These are phyloP conservation scores for Phtheirospermum japonicum DNA, from an alignment of 257 asterid genomes.

Conservation along the genomic window DNA sequence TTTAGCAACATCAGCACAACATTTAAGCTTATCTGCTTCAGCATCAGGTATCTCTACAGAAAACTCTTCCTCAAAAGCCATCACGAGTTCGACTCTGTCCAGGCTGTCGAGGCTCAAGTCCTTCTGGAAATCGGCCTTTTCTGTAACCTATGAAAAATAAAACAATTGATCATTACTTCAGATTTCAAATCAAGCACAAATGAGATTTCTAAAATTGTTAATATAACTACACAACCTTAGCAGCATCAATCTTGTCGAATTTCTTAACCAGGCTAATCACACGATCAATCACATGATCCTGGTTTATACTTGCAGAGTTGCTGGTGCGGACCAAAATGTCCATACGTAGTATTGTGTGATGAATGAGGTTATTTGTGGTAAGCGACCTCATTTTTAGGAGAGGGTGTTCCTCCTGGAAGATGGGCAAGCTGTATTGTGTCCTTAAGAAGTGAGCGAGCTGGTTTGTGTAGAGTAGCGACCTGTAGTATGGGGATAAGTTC, in stretches of 20 bases:
- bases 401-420: too few species aligned
- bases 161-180: too few species aligned
- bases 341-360: too few species aligned
- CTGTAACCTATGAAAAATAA: slow-evolving; percentile 56
- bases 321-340: too few species aligned
- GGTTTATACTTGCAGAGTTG: slow-evolving; percentile 29
- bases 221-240: slow-evolving; percentile 51
- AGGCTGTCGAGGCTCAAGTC: slow-evolving; percentile 81
- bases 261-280: slow-evolving; percentile 64
- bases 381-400: too few species aligned
- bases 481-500: too few species aligned
- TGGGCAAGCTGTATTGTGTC: too few species aligned
- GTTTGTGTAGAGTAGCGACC: too few species aligned
- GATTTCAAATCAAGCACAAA: not conserved
- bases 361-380: too few species aligned
- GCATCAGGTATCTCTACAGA: slow-evolving; percentile 76
- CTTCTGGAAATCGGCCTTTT: slow-evolving; percentile 70
- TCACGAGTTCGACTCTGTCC: slow-evolving; percentile 76
- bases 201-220: not conserved
- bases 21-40: slow-evolving; percentile 71
- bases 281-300: slow-evolving; percentile 48
- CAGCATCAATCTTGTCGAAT: slow-evolving; percentile 50
- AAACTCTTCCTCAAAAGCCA: slow-evolving; percentile 83
- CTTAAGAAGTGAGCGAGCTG: too few species aligned
- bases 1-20: slow-evolving; percentile 71